These are phyloP conservation scores for Globisporangium yorkense DNA, from an alignment of 352 stramenopile genomes.

Conservation along the genomic window DNA sequence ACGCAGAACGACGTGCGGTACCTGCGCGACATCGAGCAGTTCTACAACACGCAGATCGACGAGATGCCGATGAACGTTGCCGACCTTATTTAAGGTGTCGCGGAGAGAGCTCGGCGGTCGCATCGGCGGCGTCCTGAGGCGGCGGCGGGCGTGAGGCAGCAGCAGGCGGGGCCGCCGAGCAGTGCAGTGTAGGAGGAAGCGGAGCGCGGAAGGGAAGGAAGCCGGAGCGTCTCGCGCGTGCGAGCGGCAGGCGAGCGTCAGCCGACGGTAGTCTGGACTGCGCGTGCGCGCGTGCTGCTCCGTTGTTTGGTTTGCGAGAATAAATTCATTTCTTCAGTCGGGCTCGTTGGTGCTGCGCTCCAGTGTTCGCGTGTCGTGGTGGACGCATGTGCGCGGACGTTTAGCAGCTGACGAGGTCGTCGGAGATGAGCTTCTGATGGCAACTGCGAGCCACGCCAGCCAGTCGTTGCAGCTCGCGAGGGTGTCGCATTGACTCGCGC, in stretches of 20 bases:
- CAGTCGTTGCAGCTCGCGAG: not conserved
- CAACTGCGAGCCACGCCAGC: constrained; percentile 1
- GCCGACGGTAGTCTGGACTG: not conserved
- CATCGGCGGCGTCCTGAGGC: not conserved
- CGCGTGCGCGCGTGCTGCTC: not conserved
- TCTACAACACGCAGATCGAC: constrained; percentile 99
- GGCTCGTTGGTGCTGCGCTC: no score
- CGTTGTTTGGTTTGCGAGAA: constrained; percentile 9
- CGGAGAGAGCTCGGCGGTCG: not conserved
- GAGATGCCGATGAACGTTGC: constrained; percentile 99
- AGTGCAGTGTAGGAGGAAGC: not conserved
- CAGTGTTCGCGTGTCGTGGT: no score
- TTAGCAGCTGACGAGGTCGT: not conserved
- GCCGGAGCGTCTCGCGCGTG: not conserved
- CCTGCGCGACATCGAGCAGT: constrained; percentile 99
- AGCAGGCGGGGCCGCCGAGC: not conserved
- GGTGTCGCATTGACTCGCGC: not conserved
- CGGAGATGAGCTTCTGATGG: not conserved
- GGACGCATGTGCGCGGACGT: no score
- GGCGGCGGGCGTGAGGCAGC: not conserved
- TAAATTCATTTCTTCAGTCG: constrained; percentile 11
- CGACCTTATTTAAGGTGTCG: constrained; percentile 95
- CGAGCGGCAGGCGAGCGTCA: not conserved
- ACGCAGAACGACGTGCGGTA: constrained; percentile 98
- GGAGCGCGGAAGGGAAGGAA: not conserved